Percentiles rank a stretch among this genome's conserved stretches.
Evolutionary conservation across 176 grass and related monocot species (phyloP).

Genomic region (Carex parvula): DNA sequence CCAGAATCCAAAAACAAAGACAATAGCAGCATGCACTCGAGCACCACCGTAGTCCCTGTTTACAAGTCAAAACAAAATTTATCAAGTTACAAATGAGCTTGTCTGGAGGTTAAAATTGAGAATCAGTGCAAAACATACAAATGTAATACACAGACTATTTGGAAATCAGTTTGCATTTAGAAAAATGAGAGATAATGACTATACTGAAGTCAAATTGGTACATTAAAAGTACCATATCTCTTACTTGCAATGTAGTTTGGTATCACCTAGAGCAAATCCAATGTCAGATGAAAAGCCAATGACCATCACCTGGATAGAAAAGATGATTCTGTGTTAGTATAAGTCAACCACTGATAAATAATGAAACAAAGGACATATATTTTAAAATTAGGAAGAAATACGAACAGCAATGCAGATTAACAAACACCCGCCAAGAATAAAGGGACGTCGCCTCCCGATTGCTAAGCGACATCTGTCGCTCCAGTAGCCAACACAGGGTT

Average conservation of each 20-base stretch:
- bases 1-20: slow-evolving; percentile 94
- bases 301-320: slow-evolving; percentile 45
- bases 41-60: slow-evolving; percentile 63
- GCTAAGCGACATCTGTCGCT: slow-evolving; percentile 57
- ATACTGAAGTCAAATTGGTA: not conserved
- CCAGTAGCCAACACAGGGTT: slow-evolving; percentile 71
- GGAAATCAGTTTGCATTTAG: slow-evolving; percentile 16
- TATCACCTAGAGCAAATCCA: slow-evolving; percentile 64
- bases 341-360: not conserved
- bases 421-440: slow-evolving; percentile 61
- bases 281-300: slow-evolving; percentile 88
- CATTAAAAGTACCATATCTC: not conserved
- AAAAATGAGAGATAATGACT: not conserved
- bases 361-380: not conserved
- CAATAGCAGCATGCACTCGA: slow-evolving; percentile 72
- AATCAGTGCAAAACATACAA: not conserved
- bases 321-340: not conserved
- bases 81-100: not conserved
- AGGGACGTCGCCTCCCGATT: slow-evolving; percentile 72
- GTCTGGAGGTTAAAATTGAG: not conserved
- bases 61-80: not conserved
- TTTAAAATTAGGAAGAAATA: slow-evolving; percentile 15
- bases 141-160: not conserved
- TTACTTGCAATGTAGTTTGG: slow-evolving; percentile 73
- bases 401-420: slow-evolving; percentile 63